Percentiles rank a stretch among this genome's conserved stretches.
Evolutionary conservation across 2,329 filamentous ascomycete genomes (phyloP).

Genomic region (Mycogone perniciosa): DNA sequence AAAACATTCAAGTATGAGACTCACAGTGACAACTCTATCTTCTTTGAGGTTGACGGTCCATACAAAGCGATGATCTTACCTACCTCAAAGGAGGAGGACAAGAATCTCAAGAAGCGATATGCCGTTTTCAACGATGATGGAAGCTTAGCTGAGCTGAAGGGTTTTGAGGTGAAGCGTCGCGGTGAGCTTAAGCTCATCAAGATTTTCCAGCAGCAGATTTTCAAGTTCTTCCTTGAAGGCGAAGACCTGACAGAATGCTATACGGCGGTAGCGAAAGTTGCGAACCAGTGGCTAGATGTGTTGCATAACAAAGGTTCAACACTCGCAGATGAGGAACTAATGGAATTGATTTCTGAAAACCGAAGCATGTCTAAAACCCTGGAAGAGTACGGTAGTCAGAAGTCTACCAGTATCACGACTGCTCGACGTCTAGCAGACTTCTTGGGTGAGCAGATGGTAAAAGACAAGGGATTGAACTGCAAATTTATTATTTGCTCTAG

Average conservation of each 20-base stretch:
- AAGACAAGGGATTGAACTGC: slow-evolving; percentile 98
- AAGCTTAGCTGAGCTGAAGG: slow-evolving; percentile 89
- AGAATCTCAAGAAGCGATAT: slow-evolving; percentile 98
- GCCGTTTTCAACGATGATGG: slow-evolving; percentile 99
- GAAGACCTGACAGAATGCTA: slow-evolving; percentile 85
- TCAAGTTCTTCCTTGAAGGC: slow-evolving; percentile 97
- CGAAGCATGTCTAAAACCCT: slow-evolving; percentile 96
- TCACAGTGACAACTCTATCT: slow-evolving; percentile 97
- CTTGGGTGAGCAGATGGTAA: slow-evolving; percentile 95
- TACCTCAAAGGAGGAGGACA: slow-evolving; percentile 97
- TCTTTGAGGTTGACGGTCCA: slow-evolving; percentile 97
- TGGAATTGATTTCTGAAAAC: slow-evolving; percentile 99
- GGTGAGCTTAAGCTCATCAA: slow-evolving; percentile 99
- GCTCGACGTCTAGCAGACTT: slow-evolving; percentile 93
- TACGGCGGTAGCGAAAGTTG: slow-evolving; percentile 82
- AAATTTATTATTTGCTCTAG: slow-evolving; percentile 96
- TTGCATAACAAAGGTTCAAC: slow-evolving; percentile 82
- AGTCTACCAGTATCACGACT: slow-evolving; percentile 98
- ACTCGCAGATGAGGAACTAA: slow-evolving; percentile 90
- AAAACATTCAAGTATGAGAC: slow-evolving; percentile 86
- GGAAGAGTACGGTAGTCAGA: slow-evolving; percentile 91
- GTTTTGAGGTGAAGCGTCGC: slow-evolving; percentile 94
- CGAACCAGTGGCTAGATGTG: slow-evolving; percentile 95
- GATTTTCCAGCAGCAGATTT: slow-evolving; percentile 98
- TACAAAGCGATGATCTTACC: slow-evolving; percentile 97